Evolutionary conservation across 192 early-diverging fungal genomes (phyloP).

Genomic region (Lobosporangium transversale): DNA sequence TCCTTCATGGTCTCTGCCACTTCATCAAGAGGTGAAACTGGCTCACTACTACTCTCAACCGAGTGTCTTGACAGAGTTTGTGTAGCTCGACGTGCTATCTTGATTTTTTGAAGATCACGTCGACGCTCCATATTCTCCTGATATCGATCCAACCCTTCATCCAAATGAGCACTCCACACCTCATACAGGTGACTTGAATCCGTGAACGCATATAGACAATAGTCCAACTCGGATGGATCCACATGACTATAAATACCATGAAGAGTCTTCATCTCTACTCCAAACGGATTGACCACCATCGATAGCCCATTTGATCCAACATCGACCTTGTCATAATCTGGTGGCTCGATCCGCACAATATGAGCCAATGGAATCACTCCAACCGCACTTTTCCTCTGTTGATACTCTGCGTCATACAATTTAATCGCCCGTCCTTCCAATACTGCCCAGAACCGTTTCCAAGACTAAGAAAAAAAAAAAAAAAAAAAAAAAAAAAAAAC

Average conservation of each 20-base stretch:
- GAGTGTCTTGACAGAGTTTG: conserved; percentile 32
- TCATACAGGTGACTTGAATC: conserved; percentile 29
- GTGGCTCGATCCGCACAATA: conserved; percentile 19
- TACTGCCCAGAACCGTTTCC: conserved; percentile 46
- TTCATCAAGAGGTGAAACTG: conserved; percentile 1
- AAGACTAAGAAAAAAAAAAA: conserved; percentile 21
- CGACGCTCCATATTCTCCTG: conserved; percentile 11
- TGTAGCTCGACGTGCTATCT: conserved; percentile 6
- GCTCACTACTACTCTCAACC: conserved; percentile 26
- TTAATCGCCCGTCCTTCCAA: conserved; percentile 40
- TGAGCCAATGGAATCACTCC: conserved; percentile 19
- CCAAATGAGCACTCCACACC: conserved; percentile 35
- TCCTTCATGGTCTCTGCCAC: neutral
- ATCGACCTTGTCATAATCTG: conserved; percentile 43
- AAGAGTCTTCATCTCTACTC: conserved; percentile 9
- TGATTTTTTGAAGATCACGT: neutral
- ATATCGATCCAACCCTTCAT: conserved; percentile 23
- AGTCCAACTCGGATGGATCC: conserved; percentile 24
- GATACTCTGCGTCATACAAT: conserved; percentile 46
- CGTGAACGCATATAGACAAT: conserved; percentile 38
- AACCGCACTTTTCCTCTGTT: conserved; percentile 28
- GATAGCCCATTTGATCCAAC: conserved; percentile 38
- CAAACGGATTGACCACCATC: conserved; percentile 9
- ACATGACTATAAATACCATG: neutral
- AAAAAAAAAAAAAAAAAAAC: too few relatives aligned